phyloP scores from a whole-genome alignment of 1,139 yeast species.

The Yamadazyma friedrichii region DNA sequence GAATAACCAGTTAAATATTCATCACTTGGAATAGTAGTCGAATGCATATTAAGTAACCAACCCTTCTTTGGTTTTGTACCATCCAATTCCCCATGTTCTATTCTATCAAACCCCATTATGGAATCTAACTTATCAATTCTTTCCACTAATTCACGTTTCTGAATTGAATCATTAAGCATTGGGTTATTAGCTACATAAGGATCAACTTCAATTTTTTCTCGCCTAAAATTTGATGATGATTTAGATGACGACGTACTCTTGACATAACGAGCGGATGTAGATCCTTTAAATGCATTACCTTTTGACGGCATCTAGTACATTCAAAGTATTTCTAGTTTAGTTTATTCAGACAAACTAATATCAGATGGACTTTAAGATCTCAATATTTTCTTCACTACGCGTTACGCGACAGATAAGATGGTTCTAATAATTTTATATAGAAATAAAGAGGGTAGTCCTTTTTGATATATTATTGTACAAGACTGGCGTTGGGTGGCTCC shows the following conservation, averaged over 20 bases:
- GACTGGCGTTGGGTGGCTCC: no score
- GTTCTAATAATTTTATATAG: no score
- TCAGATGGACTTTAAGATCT: not conserved
- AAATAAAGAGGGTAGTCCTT: no score
- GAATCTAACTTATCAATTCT: slow-evolving; percentile 66
- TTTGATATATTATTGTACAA: no score
- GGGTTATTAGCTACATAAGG: slow-evolving; percentile 35
- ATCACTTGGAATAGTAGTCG: slow-evolving; percentile 58
- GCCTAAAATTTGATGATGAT: slow-evolving; percentile 12
- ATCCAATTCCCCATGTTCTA: slow-evolving; percentile 58
- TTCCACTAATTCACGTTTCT: slow-evolving; percentile 42
- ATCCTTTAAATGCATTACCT: slow-evolving; percentile 39
- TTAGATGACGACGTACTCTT: slow-evolving; percentile 30
- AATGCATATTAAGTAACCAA: slow-evolving; percentile 89
- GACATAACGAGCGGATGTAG: slow-evolving; percentile 55
- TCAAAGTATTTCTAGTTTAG: not conserved
- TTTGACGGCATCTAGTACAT: slow-evolving; percentile 9
- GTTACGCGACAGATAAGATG: not conserved
- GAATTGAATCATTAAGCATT: slow-evolving; percentile 40
- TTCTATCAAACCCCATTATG: slow-evolving; percentile 81
- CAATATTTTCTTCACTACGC: slow-evolving; percentile 1
- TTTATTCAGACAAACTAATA: no score
- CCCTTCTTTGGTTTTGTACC: slow-evolving; percentile 63
- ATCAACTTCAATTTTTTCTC: slow-evolving; percentile 19
- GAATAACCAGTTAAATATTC: slow-evolving; percentile 64